Conservation (phyloP, 2,329 filamentous ascomycete species). For the Didymella lethalis region DNA sequence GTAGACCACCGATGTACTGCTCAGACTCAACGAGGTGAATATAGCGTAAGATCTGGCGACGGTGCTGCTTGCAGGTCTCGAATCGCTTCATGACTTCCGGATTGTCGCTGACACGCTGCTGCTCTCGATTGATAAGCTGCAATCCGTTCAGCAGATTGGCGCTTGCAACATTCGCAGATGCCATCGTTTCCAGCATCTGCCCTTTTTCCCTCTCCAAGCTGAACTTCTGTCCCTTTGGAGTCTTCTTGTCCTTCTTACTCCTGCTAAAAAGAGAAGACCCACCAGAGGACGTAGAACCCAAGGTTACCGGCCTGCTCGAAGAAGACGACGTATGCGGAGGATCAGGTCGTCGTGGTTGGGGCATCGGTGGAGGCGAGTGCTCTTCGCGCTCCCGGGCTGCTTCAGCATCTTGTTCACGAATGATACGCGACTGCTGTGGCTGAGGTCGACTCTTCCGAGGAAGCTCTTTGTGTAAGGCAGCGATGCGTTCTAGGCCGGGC, state of each 20-base stretch:
- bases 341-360: slow-evolving; percentile 37
- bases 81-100: slow-evolving; percentile 76
- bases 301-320: slow-evolving; percentile 38
- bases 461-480: slow-evolving; percentile 76
- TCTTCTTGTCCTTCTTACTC: slow-evolving; percentile 62
- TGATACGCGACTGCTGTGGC: slow-evolving; percentile 79
- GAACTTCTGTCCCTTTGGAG: slow-evolving; percentile 69
- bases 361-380: slow-evolving; percentile 44
- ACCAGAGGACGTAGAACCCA: slow-evolving; percentile 49
- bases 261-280: slow-evolving; percentile 63
- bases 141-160: slow-evolving; percentile 88
- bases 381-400: slow-evolving; percentile 73
- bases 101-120: slow-evolving; percentile 87
- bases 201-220: slow-evolving; percentile 88
- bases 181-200: slow-evolving; percentile 85
- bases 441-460: slow-evolving; percentile 67
- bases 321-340: slow-evolving; percentile 42
- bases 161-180: slow-evolving; percentile 86
- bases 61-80: slow-evolving; percentile 83
- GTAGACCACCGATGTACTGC: slow-evolving; percentile 87
- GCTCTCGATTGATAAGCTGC: slow-evolving; percentile 89
- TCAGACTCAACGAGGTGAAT: slow-evolving; percentile 91
- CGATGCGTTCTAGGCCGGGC: slow-evolving; percentile 79
- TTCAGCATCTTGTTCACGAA: slow-evolving; percentile 79
- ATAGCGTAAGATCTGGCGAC: slow-evolving; percentile 86